Evolutionary conservation across 805 yeast species (phyloP), one percentile per base, ranked within the genome.

Genomic region (Candida chauliodis): DNA sequence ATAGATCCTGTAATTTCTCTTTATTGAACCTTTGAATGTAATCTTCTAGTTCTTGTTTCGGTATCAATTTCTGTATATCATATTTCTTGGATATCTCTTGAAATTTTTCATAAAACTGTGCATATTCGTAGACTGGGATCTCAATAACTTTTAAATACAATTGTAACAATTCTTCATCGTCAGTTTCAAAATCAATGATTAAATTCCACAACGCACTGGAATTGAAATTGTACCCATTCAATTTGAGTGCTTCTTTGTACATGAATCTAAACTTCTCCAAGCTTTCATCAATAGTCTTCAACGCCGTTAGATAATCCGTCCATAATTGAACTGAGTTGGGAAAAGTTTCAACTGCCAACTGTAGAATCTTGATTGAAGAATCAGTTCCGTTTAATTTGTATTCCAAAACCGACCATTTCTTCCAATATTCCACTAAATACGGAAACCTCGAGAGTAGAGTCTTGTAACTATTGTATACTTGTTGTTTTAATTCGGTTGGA

Each of bases 161-260:
- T 3, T 58, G 55, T n/a, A 59, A 44, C 3, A 73, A 56, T 25
- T 64, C 70, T 4, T 33, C 58, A 5, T 50, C 34, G 11, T 55
- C 49, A n/a, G 64, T 56, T 48, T 79, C 83, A 63, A 79, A 84
- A 27, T 73, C 81, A 17, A 91, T 58, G 44, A 78, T 81, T 38
- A 74, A 68, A 55, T 89, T 95, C 98, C 97, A 91, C 34, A 90
- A 61, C 1, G 79, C 68, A 55, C 89, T 95, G 1, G 95, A 73
- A 44, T 81, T 63, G 58, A 86, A 93, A 42, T 89, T 85, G 23
- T 60, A 49, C 0, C 96, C 97, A 30, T 84, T 71, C 10, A 59
- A 44, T 4, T 49, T 45, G 3, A 73, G 53, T 0, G 82, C 91
- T 0, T 61, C 58, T 10, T 63, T 58, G 47, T 83, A 83, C 24